phyloP scores from a whole-genome alignment of 2,329 filamentous ascomycete genomes.

The Microsporum ferrugineum region DNA sequence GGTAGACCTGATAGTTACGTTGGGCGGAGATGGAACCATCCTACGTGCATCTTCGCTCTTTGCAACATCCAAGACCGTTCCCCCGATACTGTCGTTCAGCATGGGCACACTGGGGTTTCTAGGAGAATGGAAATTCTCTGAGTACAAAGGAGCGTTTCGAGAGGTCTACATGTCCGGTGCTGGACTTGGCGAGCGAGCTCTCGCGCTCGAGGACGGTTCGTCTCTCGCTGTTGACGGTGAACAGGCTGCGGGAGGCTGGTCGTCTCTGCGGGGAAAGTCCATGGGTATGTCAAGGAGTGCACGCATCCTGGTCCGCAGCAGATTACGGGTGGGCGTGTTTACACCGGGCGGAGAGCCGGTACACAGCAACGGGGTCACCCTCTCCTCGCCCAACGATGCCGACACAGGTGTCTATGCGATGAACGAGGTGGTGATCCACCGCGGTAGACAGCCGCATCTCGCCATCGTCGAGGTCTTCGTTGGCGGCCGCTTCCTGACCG shows the following conservation, averaged over 20 bases:
- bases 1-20: conserved; percentile 76
- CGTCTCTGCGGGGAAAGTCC: conserved; percentile 63
- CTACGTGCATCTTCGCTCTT: conserved; percentile 77
- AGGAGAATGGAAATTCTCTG: conserved; percentile 89
- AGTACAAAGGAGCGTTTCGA: conserved; percentile 83
- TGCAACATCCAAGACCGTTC: conserved; percentile 67
- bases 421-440: conserved; percentile 90
- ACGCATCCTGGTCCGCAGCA: conserved; percentile 73
- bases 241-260: conserved; percentile 45
- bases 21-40: conserved; percentile 89
- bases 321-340: conserved; percentile 76
- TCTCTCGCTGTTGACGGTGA: conserved; percentile 22
- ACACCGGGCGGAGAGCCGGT: conserved; percentile 48
- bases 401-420: conserved; percentile 55
- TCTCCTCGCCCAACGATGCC: conserved; percentile 25
- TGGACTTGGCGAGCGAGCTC: conserved; percentile 37
- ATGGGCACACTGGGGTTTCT: conserved; percentile 95
- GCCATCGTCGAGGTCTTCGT: conserved; percentile 87
- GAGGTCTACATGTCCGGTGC: conserved; percentile 82
- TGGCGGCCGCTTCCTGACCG: conserved; percentile 78
- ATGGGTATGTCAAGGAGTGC: conserved; percentile 65
- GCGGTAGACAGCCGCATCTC: conserved; percentile 78
- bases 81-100: conserved; percentile 85
- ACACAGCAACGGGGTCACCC: conserved; percentile 20
- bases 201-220: conserved; percentile 32